Base-by-base conservation (phyloP, 345 rosid genomes). In the Dipteronia sinensis region DNA sequence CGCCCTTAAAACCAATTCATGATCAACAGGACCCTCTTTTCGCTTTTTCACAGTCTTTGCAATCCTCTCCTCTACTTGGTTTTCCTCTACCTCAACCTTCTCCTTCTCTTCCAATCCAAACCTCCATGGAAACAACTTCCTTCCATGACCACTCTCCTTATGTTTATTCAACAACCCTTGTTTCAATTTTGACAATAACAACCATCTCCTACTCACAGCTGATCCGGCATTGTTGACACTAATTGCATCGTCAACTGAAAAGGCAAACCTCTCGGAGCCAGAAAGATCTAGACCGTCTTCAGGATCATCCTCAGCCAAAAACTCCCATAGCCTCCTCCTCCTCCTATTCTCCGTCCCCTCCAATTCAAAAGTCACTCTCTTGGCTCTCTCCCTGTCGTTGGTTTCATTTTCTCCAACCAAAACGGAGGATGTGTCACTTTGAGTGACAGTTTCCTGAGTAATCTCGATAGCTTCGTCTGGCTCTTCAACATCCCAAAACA, bases 231-330 rank as follows among this genome's bases (percentile, higher is more conserved):
- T 89, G 85, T 88, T 88, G 59, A 85, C 93, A 68, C 86, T 85
- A 67, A 92, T 83, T 5, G 95, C 94, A 80, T 95, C 99, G 69
- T 95, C 95, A 15, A 94, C 92, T 0, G 97, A 93, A 82, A 95
- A 95, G 2, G 98, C 95, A 76, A 95, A 95, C 77, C 99, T 86
- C 55, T 87, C 97, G 1, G 99, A 91, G 64, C 99, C 99, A 3
- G 99, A 92, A 76, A 95, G 95, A 87, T 95, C 98, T 80, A 94
- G 86, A 38, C 97, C 98, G 51, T 95, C 98, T 78, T 94, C 97
- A 5, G 87, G 82, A 78, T 93, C 91, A 17, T 89, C 94, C 85
- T 95, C 97, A 0, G 93, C 94, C 69, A 95, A 89, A 78, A 88
- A 90, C 85, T 95, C 98, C 94, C 97, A 91, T 10, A 95, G 76